A percentile compares a stretch with the other conserved stretches of the same genome.
Evolutionary conservation across 306 rosid genomes (phyloP).

Genomic region (Glycine latifolia): DNA sequence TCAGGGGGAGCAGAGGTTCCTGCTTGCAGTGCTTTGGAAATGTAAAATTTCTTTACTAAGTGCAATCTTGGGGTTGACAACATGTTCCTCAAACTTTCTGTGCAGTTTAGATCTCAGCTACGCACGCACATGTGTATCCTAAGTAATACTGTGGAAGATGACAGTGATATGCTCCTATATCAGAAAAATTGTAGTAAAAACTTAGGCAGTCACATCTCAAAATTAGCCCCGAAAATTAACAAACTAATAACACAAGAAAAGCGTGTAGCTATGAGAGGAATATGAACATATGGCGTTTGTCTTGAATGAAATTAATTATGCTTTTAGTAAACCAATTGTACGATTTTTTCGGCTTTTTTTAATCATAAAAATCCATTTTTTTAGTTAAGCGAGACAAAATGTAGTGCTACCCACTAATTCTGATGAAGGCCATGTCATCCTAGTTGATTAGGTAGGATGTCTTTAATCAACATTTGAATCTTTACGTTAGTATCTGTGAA

Average conservation of each 20-base stretch:
- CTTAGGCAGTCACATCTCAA: constrained; percentile 3
- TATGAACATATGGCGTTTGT: not conserved
- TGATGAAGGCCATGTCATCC: constrained; percentile 44
- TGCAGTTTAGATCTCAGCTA: constrained; percentile 32
- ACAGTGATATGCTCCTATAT: constrained; percentile 6
- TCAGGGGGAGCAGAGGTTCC: constrained; percentile 29
- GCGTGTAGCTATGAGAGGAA: constrained; percentile 12
- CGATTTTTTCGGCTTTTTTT: not conserved
- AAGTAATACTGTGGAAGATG: constrained; percentile 26
- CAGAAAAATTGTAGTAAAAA: constrained; percentile 12
- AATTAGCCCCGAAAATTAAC: constrained; percentile 21
- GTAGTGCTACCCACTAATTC: constrained; percentile 44
- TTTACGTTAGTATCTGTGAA: constrained; percentile 28
- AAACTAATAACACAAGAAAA: not conserved
- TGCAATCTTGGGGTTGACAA: constrained; percentile 32
- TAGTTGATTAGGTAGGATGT: constrained; percentile 60
- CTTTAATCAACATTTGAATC: constrained; percentile 38
- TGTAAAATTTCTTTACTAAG: constrained; percentile 24
- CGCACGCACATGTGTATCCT: not conserved
- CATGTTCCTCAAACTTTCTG: constrained; percentile 31
- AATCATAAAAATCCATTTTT: not conserved
- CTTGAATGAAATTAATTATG: constrained; percentile 13
- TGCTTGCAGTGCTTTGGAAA: constrained; percentile 50
- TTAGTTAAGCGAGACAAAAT: constrained; percentile 15
- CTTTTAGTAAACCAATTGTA: constrained; percentile 18